These are phyloP conservation scores for Solanum aculeatissimum DNA, from an alignment of 305 asterid genomes.

Conservation along the genomic window DNA sequence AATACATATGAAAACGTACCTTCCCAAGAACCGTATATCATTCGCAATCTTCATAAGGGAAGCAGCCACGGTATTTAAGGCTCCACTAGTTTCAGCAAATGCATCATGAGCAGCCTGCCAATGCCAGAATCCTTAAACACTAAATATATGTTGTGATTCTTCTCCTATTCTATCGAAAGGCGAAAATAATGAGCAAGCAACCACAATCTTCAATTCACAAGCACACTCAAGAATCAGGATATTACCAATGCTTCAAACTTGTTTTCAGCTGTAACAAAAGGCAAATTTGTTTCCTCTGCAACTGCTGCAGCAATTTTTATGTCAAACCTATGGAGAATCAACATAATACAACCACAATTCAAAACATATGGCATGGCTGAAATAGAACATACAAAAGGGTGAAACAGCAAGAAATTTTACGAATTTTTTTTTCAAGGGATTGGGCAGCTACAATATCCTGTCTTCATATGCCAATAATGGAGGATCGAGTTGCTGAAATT, in stretches of 20 bases:
- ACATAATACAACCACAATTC: not conserved
- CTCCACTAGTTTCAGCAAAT: constrained; percentile 87
- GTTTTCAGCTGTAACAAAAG: constrained; percentile 97
- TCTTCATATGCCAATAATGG: not conserved
- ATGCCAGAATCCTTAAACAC: not conserved
- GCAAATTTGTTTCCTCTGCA: constrained; percentile 86
- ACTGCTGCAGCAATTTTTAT: constrained; percentile 90
- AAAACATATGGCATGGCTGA: not conserved
- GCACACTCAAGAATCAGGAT: not conserved
- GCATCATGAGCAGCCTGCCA: constrained; percentile 96
- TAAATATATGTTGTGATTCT: not conserved
- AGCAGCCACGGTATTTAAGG: constrained; percentile 76
- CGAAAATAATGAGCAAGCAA: not conserved
- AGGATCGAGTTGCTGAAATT: not conserved
- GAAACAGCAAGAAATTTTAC: not conserved
- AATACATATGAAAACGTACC: constrained; percentile 30
- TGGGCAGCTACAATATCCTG: not conserved
- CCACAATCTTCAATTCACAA: not conserved
- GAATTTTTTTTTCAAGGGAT: not conserved
- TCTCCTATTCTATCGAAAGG: not conserved
- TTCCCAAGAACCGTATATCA: constrained; percentile 91
- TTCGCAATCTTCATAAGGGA: constrained; percentile 97
- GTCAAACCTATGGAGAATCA: constrained; percentile 51
- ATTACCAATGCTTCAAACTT: constrained; percentile 93
- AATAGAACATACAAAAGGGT: not conserved